Evolutionary conservation across 768 basidiomycete genomes (phyloP).

Genomic region (Termitomyces sp.): DNA sequence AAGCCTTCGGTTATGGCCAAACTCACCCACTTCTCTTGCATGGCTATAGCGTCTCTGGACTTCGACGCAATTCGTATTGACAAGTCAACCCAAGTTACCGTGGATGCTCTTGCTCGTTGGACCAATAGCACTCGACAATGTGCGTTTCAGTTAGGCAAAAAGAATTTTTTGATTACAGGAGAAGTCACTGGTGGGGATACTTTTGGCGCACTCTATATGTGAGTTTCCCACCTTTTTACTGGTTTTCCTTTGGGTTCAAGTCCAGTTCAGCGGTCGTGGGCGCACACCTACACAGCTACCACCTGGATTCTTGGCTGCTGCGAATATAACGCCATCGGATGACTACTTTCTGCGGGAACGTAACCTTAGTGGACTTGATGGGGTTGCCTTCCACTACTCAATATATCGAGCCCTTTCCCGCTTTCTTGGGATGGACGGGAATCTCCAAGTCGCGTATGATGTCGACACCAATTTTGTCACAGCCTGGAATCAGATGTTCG

Average conservation of each 20-base stretch:
- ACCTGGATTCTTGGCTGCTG: constrained; percentile 60
- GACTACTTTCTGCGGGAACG: constrained; percentile 75
- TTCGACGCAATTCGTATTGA: constrained; percentile 94
- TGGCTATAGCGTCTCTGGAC: constrained; percentile 84
- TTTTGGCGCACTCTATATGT: constrained; percentile 86
- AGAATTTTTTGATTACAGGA: constrained; percentile 86
- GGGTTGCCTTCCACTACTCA: constrained; percentile 90
- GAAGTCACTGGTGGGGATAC: constrained; percentile 94
- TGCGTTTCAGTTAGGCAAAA: constrained; percentile 67
- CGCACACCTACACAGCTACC: constrained; percentile 73
- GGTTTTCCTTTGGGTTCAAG: not conserved
- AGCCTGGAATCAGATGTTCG: constrained; percentile 90
- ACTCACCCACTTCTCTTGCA: constrained; percentile 75
- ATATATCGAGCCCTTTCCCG: constrained; percentile 82
- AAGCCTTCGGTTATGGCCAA: constrained; percentile 71
- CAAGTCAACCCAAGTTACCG: constrained; percentile 88
- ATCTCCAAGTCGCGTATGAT: constrained; percentile 87
- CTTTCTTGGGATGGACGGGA: constrained; percentile 95
- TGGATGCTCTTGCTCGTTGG: constrained; percentile 78
- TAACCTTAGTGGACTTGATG: constrained; percentile 60
- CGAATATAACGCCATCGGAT: constrained; percentile 54
- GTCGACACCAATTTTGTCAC: constrained; percentile 77
- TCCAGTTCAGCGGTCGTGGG: constrained; percentile 69
- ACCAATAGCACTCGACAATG: constrained; percentile 67
- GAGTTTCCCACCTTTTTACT: constrained; percentile 20